Percentiles rank a stretch among this genome's conserved stretches.
These are phyloP conservation scores for Solanum hybrid DNA, from an alignment of 305 asterid species.

Conservation along the genomic window DNA sequence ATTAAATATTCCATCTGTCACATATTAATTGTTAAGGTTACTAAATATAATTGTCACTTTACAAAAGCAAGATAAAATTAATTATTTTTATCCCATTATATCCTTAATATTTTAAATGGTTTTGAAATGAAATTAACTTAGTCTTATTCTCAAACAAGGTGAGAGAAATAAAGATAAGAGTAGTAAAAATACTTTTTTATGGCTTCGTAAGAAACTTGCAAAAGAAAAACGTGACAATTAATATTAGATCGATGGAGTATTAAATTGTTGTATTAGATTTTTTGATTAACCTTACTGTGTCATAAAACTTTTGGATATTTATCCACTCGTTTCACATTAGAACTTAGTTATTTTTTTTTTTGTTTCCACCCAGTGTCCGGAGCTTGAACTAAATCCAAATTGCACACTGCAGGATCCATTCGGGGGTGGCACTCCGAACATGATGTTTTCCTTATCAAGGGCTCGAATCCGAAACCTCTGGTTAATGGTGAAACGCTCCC, in stretches of 20 bases:
- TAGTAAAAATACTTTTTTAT: neutral
- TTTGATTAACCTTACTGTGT: too few species aligned
- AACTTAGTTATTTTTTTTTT: neutral
- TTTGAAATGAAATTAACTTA: neutral
- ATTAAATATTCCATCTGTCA: neutral
- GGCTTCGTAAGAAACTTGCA: neutral
- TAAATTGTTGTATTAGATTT: neutral
- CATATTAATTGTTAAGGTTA: neutral
- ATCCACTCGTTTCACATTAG: neutral
- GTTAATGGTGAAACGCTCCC: accelerated
- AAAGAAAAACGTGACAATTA: neutral
- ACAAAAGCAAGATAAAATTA: neutral
- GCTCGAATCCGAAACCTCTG: accelerated
- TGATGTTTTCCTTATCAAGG: too few species aligned
- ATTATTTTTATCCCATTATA: neutral
- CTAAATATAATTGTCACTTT: neutral
- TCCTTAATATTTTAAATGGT: neutral
- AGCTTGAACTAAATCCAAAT: neutral
- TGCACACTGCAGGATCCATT: too few species aligned
- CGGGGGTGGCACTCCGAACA: too few species aligned
- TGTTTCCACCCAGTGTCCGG: too few species aligned
- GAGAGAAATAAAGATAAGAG: neutral
- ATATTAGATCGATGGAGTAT: too few species aligned
- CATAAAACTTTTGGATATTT: neutral
- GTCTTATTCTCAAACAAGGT: neutral